Conservation (phyloP, 768 basidiomycete genomes). For the Boletus rubroflammeus region DNA sequence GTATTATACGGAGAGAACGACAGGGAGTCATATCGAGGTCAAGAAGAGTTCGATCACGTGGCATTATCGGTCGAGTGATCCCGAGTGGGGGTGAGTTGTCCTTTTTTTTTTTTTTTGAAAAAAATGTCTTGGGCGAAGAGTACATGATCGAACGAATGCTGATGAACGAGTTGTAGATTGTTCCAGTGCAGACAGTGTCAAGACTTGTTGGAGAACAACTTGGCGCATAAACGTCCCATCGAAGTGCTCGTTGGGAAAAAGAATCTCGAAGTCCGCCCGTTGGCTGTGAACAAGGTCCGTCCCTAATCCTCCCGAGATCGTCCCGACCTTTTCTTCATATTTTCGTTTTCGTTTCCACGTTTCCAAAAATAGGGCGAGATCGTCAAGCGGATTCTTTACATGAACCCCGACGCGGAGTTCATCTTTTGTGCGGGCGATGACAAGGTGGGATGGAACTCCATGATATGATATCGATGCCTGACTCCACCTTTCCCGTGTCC, state of each 20-base stretch:
- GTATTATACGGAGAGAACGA: constrained; percentile 96
- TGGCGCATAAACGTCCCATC: constrained; percentile 90
- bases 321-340: background rate
- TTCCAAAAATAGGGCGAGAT: constrained; percentile 70
- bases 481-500: background rate
- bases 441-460: constrained; percentile 55
- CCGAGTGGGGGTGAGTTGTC: constrained; percentile 87
- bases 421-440: constrained; percentile 98
- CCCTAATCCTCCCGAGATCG: background rate
- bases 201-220: constrained; percentile 90
- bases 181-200: constrained; percentile 98
- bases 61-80: constrained; percentile 93
- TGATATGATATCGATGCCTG: background rate
- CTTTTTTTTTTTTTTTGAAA: background rate
- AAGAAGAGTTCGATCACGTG: constrained; percentile 98
- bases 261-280: constrained; percentile 94
- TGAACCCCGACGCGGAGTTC: constrained; percentile 91
- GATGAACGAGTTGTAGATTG: constrained; percentile 39
- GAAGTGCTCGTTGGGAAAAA: constrained; percentile 98
- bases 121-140: background rate
- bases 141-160: background rate
- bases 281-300: constrained; percentile 86
- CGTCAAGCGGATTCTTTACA: constrained; percentile 89
- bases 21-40: constrained; percentile 92
- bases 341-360: background rate